Conservation (phyloP, 106 monocot genomes). For the Acorus calamus region DNA sequence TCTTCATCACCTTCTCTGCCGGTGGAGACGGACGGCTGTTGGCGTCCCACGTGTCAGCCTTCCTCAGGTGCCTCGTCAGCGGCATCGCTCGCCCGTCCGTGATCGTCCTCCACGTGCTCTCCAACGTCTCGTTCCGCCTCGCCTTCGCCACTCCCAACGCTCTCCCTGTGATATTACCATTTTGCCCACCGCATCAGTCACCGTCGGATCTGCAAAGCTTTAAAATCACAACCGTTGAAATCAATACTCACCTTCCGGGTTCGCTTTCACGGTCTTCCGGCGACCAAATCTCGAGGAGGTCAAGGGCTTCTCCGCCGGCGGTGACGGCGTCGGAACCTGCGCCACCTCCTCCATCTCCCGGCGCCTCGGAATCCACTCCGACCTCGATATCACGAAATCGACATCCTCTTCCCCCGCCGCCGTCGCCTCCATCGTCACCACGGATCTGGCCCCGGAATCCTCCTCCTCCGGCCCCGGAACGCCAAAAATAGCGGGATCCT, state of each 20-base stretch:
- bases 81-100: not conserved
- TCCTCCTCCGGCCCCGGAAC: not conserved
- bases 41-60: not conserved
- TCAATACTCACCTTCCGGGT: conserved; percentile 1
- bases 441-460: not conserved
- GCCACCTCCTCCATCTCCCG: not conserved
- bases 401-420: not conserved
- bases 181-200: not conserved
- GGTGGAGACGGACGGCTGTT: too few species aligned
- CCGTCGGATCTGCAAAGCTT: not conserved
- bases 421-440: not conserved
- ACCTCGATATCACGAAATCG: conserved; percentile 5
- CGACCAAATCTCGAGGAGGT: not conserved
- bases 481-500: too few species aligned
- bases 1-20: too few species aligned
- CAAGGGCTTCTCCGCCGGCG: conserved; percentile 9
- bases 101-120: conserved; percentile 11
- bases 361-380: conserved; percentile 4
- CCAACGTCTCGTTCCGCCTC: conserved; percentile 4
- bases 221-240: not conserved
- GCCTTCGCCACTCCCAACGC: conserved; percentile 6
- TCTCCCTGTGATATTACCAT: not conserved
- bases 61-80: conserved; percentile 1
- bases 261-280: conserved; percentile 2
- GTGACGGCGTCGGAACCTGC: too few species aligned